Conservation (phyloP, 2,329 filamentous ascomycete species). For the Beauveria brongniartii region DNA sequence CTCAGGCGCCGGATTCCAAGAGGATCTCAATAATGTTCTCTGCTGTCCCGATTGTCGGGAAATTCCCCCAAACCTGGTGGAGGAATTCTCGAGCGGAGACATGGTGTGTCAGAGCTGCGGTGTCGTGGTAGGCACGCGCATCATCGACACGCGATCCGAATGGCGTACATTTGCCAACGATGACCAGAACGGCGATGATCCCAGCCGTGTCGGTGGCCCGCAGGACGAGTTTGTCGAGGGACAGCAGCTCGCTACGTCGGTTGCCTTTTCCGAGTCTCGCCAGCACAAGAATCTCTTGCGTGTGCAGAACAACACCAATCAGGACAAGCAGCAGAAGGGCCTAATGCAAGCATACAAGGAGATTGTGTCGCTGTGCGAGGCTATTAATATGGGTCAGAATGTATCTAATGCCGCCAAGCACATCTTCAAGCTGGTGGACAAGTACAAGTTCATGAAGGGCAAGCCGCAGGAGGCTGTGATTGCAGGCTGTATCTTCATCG, state of each 20-base stretch:
- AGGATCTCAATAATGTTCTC: conserved; percentile 80
- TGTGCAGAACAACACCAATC: conserved; percentile 76
- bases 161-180: conserved; percentile 99
- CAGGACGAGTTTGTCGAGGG: conserved; percentile 85
- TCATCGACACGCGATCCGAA: conserved; percentile 92
- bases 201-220: conserved; percentile 93
- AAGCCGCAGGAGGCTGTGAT: conserved; percentile 92
- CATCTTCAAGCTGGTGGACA: conserved; percentile 89
- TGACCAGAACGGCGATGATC: conserved; percentile 92
- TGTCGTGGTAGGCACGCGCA: conserved; percentile 79
- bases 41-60: conserved; percentile 90
- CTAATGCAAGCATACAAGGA: conserved; percentile 81
- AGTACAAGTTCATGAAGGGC: conserved; percentile 88
- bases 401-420: conserved; percentile 88
- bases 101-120: conserved; percentile 90
- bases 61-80: conserved; percentile 81
- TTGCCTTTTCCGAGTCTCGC: conserved; percentile 72
- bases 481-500: conserved; percentile 94
- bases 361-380: conserved; percentile 80
- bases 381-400: conserved; percentile 69
- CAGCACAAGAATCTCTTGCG: conserved; percentile 68
- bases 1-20: conserved; percentile 46
- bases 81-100: conserved; percentile 88
- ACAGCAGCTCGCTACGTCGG: conserved; percentile 79
- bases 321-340: conserved; percentile 75